Conservation (phyloP, 139 green algal species). For the Chlamydomonas asymmetrica region DNA sequence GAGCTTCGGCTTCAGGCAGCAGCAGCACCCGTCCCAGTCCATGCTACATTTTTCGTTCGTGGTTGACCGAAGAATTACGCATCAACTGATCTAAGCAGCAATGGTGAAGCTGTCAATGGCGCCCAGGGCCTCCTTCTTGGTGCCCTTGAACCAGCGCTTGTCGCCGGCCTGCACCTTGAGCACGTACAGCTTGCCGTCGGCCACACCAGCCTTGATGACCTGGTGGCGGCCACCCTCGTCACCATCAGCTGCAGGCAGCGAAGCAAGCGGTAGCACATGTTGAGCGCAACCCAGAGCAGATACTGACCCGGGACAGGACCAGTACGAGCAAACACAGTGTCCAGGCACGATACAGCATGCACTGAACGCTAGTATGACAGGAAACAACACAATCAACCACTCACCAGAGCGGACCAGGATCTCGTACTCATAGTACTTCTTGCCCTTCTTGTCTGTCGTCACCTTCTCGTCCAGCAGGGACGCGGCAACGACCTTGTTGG, state of each 20-base stretch:
- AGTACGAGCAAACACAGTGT: too few relatives aligned
- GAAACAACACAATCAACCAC: too few relatives aligned
- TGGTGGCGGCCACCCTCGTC: conserved; percentile 97
- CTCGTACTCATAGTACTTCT: conserved; percentile 95
- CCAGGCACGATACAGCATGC: too few relatives aligned
- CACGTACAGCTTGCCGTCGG: conserved; percentile 88
- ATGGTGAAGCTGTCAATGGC: conserved; percentile 82
- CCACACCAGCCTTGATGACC: conserved; percentile 88
- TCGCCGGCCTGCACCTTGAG: conserved; percentile 87
- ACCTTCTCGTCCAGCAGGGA: conserved; percentile 81
- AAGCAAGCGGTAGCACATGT: not conserved
- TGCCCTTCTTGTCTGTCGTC: conserved; percentile 91
- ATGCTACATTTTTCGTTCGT: too few relatives aligned
- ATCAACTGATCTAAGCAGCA: too few relatives aligned
- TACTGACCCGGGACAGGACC: too few relatives aligned
- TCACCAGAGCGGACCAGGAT: conserved; percentile 74
- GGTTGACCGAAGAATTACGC: not conserved
- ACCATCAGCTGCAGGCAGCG: conserved; percentile 75
- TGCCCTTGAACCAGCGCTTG: conserved; percentile 97
- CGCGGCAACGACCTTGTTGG: conserved; percentile 79
- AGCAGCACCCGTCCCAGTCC: too few relatives aligned
- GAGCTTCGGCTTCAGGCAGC: too few relatives aligned
- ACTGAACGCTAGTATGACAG: too few relatives aligned
- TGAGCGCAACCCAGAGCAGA: too few relatives aligned
- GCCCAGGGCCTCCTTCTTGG: conserved; percentile 67